phyloP scores from a whole-genome alignment of 2,329 filamentous ascomycete species.

The Coniochaeta ligniaria region DNA sequence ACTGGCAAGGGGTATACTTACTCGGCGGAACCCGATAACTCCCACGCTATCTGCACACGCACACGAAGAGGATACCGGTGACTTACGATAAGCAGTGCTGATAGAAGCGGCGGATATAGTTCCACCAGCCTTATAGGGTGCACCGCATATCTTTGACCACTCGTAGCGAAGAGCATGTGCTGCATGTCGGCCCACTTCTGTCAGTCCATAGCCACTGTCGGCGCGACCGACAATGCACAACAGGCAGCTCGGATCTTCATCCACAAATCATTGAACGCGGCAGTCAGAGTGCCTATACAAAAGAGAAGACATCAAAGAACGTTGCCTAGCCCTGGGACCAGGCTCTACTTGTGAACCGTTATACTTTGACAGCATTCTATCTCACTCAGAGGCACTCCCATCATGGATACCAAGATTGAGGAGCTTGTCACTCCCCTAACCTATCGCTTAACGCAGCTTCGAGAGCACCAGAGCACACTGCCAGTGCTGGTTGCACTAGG shows the following conservation, averaged over 20 bases:
- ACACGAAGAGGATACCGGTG: not conserved
- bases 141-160: not conserved
- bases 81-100: not conserved
- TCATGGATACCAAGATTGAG: not conserved
- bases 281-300: not conserved
- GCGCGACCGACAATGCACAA: not conserved
- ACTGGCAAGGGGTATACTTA: no score
- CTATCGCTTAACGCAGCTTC: not conserved
- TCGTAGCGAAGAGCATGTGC: no score
- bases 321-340: not conserved
- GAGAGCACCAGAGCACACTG: not conserved
- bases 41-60: not conserved
- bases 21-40: not conserved
- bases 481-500: conserved; percentile 3
- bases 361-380: not conserved
- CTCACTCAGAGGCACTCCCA: not conserved
- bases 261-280: not conserved
- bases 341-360: not conserved
- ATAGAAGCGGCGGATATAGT: not conserved
- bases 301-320: not conserved
- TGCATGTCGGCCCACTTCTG: not conserved
- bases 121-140: not conserved
- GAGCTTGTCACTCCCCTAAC: not conserved
- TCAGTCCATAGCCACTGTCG: not conserved
- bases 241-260: no score